Percentiles rank a stretch among this genome's conserved stretches.
Conservation (phyloP, 2,329 filamentous ascomycete species). For the Colletotrichum chlorophyti region DNA sequence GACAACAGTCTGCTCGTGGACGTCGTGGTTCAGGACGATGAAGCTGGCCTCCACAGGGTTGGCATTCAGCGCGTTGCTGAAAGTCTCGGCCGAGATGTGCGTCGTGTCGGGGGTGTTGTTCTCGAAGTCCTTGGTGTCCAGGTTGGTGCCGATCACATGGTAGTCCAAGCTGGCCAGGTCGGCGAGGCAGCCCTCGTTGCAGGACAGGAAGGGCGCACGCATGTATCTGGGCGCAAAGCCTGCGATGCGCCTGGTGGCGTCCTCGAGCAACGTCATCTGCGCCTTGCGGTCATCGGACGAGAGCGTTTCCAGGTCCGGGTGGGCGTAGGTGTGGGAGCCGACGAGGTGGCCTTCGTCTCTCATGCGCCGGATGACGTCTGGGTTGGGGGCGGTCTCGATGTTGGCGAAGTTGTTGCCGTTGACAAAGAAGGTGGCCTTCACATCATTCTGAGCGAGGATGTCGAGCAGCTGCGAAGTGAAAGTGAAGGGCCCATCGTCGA, state of each 20-base stretch:
- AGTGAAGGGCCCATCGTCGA: constrained; percentile 53
- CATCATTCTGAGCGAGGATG: constrained; percentile 37
- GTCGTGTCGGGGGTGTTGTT: constrained; percentile 58
- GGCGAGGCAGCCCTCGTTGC: constrained; percentile 33
- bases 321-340: constrained; percentile 47
- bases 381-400: constrained; percentile 47
- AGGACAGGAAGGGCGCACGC: constrained; percentile 53
- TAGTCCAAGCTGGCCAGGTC: constrained; percentile 50
- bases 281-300: constrained; percentile 40
- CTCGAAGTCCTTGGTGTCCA: constrained; percentile 68
- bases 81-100: constrained; percentile 48
- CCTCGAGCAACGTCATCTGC: constrained; percentile 53
- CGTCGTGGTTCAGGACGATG: constrained; percentile 61
- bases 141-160: constrained; percentile 61
- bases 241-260: constrained; percentile 49
- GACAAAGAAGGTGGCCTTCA: constrained; percentile 51
- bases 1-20: constrained; percentile 46
- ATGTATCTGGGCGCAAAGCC: constrained; percentile 51
- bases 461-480: constrained; percentile 51
- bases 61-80: constrained; percentile 33
- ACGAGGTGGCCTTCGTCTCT: constrained; percentile 51
- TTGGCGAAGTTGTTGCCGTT: constrained; percentile 49
- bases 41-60: constrained; percentile 40
- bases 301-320: constrained; percentile 48
- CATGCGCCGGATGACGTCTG: constrained; percentile 46